A percentile compares a stretch with the other conserved stretches of the same genome.
phyloP scores from a whole-genome alignment of 2,329 filamentous ascomycete species.

The Ilyonectria mors-panacis region DNA sequence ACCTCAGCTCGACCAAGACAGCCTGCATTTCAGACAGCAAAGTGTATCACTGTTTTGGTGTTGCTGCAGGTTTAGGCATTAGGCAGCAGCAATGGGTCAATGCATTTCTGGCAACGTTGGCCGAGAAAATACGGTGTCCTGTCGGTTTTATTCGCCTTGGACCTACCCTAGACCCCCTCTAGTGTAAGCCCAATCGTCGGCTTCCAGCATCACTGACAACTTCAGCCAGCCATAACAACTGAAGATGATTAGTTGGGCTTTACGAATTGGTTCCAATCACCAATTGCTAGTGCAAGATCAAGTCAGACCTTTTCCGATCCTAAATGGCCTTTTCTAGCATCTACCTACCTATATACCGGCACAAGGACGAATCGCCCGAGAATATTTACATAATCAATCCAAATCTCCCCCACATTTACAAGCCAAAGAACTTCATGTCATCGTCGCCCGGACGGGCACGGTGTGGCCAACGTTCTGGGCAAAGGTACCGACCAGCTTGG shows the following conservation, averaged over 20 bases:
- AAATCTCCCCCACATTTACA: background rate
- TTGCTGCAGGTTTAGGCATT: background rate
- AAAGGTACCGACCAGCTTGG: background rate
- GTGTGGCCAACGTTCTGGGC: background rate
- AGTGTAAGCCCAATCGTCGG: no score
- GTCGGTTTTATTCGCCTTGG: no score
- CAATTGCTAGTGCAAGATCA: background rate
- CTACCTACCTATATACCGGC: background rate
- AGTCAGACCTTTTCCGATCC: background rate
- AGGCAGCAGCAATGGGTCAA: background rate
- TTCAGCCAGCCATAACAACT: no score
- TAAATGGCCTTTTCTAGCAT: background rate
- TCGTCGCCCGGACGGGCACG: background rate
- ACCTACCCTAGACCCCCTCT: no score
- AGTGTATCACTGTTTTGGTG: constrained; percentile 1
- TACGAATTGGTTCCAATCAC: background rate
- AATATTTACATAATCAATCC: background rate
- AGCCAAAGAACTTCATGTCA: background rate
- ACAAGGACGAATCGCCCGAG: background rate
- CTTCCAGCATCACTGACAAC: no score
- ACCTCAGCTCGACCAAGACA: constrained; percentile 2
- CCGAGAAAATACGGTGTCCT: background rate
- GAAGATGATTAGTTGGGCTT: no score
- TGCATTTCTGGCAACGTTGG: constrained; percentile 1
- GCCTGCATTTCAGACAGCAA: background rate